phyloP scores from a whole-genome alignment of 805 yeast genomes.

The Novakomyces olei region DNA sequence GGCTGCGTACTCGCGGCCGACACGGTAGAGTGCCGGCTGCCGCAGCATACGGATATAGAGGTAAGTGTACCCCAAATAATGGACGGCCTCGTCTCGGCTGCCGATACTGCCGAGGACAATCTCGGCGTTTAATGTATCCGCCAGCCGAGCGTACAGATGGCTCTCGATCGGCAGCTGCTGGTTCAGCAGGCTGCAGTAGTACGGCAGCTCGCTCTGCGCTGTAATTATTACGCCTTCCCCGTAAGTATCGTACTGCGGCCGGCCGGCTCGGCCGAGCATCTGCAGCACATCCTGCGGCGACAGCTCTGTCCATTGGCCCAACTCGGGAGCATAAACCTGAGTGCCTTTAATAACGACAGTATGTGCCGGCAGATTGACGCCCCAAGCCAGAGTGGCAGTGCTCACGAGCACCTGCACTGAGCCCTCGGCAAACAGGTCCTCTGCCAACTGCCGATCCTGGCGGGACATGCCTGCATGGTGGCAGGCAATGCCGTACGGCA shows the following conservation, averaged over 20 bases:
- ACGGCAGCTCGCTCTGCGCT: conserved; percentile 62
- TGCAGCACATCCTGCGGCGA: conserved; percentile 88
- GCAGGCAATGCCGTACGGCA: conserved; percentile 59
- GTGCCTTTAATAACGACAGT: conserved; percentile 88
- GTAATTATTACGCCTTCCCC: conserved; percentile 93
- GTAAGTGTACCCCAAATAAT: conserved; percentile 66
- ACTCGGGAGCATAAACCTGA: conserved; percentile 76
- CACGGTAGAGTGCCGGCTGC: conserved; percentile 54
- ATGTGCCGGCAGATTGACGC: conserved; percentile 88
- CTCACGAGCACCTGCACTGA: conserved; percentile 64
- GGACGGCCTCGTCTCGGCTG: conserved; percentile 40
- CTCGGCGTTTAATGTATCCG: conserved; percentile 72
- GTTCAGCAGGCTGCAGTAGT: conserved; percentile 72
- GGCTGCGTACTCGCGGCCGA: conserved; percentile 38
- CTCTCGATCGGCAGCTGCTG: conserved; percentile 87
- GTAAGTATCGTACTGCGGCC: conserved; percentile 77
- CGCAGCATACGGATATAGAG: conserved; percentile 54
- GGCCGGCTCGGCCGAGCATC: conserved; percentile 96
- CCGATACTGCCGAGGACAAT: conserved; percentile 48
- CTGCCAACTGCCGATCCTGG: conserved; percentile 53
- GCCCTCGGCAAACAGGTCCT: conserved; percentile 75
- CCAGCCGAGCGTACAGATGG: conserved; percentile 45
- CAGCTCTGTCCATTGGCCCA: conserved; percentile 56
- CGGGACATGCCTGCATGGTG: conserved; percentile 79
- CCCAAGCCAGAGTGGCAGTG: conserved; percentile 92